phyloP scores from a whole-genome alignment of 2,329 filamentous ascomycete genomes.

The Trichophyton equinum region DNA sequence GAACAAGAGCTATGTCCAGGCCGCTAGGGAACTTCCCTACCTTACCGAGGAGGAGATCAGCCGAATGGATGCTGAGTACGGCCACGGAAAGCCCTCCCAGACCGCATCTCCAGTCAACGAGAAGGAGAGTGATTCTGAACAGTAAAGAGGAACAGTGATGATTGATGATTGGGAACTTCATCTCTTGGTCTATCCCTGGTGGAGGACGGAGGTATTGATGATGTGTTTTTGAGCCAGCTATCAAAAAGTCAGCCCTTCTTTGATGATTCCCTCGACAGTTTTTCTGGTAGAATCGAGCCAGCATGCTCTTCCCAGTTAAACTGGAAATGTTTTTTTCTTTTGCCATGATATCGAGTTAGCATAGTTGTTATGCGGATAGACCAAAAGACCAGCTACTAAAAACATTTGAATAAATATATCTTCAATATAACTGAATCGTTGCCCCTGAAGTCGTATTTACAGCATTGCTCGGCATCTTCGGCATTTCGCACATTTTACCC shows the following conservation, averaged over 20 bases:
- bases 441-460: neutral
- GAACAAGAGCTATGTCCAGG: slow-evolving; percentile 4
- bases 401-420: neutral
- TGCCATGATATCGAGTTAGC: neutral
- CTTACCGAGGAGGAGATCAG: slow-evolving; percentile 5
- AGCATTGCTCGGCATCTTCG: neutral
- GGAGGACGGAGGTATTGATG: neutral
- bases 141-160: neutral
- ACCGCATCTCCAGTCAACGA: neutral
- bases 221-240: neutral
- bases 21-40: slow-evolving; percentile 5
- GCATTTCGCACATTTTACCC: neutral
- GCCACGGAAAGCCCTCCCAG: neutral
- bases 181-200: neutral
- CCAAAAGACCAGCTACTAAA: neutral
- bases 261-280: neutral
- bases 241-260: neutral
- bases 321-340: neutral
- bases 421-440: neutral
- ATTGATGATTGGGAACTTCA: neutral
- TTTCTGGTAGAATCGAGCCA: neutral
- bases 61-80: neutral
- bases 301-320: neutral
- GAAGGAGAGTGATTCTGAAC: neutral
- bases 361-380: neutral